Conservation (phyloP, 257 asterid species). For the Jaltomata sinuosa region DNA sequence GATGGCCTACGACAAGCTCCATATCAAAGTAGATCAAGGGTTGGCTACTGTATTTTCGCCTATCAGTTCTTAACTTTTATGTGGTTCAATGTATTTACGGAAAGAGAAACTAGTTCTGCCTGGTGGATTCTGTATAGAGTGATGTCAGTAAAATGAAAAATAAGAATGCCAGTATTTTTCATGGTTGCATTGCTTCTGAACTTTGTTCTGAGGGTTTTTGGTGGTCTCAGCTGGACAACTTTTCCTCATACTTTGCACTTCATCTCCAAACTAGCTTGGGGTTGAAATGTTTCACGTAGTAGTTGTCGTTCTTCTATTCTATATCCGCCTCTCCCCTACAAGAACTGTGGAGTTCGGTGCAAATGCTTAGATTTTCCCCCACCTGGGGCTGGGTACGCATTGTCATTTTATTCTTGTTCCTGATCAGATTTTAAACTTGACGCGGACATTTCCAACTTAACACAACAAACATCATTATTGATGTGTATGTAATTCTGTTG, state of each 20-base stretch:
- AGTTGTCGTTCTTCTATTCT: background rate
- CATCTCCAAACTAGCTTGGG: background rate
- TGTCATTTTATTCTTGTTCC: background rate
- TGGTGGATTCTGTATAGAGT: background rate
- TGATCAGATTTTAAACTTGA: too few species aligned
- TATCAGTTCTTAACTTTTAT: background rate
- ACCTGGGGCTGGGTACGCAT: background rate
- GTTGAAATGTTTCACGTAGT: background rate
- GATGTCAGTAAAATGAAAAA: background rate
- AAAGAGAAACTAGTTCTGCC: background rate
- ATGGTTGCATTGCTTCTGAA: slow-evolving; percentile 16
- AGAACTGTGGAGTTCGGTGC: background rate
- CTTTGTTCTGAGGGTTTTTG: slow-evolving; percentile 19
- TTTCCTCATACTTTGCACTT: background rate
- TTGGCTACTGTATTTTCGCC: slow-evolving; percentile 87
- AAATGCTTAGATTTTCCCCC: background rate
- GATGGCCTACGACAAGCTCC: slow-evolving; percentile 65
- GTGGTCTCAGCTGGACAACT: slow-evolving; percentile 8
- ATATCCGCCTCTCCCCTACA: background rate
- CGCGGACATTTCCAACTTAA: too few species aligned
- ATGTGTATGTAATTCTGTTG: background rate
- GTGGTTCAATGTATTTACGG: background rate
- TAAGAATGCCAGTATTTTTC: background rate
- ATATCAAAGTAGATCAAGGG: slow-evolving; percentile 68
- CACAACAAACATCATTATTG: background rate